phyloP scores from a whole-genome alignment of 2,329 filamentous ascomycete genomes.

The Colletotrichum sp. region DNA sequence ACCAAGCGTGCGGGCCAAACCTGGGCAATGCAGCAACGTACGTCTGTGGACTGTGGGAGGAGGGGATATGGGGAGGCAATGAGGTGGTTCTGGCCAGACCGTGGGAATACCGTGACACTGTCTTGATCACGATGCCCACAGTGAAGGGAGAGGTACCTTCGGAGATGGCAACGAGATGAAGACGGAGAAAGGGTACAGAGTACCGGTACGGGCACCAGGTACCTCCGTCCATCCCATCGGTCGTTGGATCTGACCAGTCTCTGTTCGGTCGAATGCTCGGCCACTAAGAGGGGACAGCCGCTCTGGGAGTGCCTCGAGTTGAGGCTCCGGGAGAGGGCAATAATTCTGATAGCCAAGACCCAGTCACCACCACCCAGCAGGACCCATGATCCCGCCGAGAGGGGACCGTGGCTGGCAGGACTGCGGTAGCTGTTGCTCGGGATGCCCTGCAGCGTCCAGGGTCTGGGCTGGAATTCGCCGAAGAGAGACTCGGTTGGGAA shows the following conservation, averaged over 20 bases:
- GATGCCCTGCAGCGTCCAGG: conserved; percentile 2
- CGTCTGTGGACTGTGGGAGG: conserved; percentile 8
- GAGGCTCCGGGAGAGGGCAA: not conserved
- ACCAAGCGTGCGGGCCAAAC: conserved; percentile 11
- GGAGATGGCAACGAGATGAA: not conserved
- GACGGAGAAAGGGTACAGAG: not conserved
- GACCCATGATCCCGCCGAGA: conserved; percentile 4
- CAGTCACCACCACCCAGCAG: not conserved
- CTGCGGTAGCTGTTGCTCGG: not conserved
- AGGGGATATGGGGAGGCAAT: not conserved
- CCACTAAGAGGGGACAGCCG: conserved; percentile 13
- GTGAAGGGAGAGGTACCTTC: not conserved
- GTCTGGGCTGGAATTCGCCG: conserved; percentile 1
- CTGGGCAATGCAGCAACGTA: not conserved
- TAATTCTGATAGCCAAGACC: not conserved
- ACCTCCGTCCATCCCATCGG: not conserved
- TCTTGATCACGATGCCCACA: not conserved
- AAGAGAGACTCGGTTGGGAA: not conserved
- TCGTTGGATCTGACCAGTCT: not conserved
- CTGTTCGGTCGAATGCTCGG: conserved; percentile 19
- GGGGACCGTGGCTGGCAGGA: not conserved
- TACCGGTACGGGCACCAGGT: not conserved
- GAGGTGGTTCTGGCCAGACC: conserved; percentile 4
- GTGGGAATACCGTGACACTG: not conserved
- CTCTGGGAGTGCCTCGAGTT: not conserved